Evolutionary conservation across 805 yeast species (phyloP).

Genomic region (Naumovozyma dairenensis): DNA sequence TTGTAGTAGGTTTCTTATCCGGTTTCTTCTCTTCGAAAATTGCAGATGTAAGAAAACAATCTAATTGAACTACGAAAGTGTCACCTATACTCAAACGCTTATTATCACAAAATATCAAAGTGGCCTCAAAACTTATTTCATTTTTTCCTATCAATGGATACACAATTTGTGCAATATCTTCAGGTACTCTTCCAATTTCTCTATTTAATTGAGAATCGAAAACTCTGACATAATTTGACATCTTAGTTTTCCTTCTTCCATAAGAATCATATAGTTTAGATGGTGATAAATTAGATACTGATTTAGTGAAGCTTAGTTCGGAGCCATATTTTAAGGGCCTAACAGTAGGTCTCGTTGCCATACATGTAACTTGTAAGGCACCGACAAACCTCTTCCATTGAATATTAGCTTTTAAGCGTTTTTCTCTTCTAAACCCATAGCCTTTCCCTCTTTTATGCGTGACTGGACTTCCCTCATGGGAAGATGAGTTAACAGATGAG

Average conservation of each 20-base stretch:
- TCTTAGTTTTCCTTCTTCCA: conserved; percentile 16
- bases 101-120: conserved; percentile 48
- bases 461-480: neutral
- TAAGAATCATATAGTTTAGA: conserved; percentile 14
- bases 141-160: conserved; percentile 50
- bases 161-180: conserved; percentile 54
- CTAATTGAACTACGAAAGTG: conserved; percentile 57
- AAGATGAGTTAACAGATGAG: neutral
- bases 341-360: conserved; percentile 62
- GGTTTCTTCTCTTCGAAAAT: too few species aligned
- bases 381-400: conserved; percentile 48
- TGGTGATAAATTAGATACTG: conserved; percentile 21
- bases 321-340: conserved; percentile 37
- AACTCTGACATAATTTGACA: conserved; percentile 29
- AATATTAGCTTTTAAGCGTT: conserved; percentile 9
- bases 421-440: conserved; percentile 3
- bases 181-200: conserved; percentile 72
- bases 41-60: conserved; percentile 45
- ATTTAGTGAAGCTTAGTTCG: conserved; percentile 31
- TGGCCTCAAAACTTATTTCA: conserved; percentile 45
- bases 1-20: neutral
- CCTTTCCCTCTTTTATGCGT: conserved; percentile 4
- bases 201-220: conserved; percentile 27
- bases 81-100: conserved; percentile 62
- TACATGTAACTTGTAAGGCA: conserved; percentile 47